A percentile compares a stretch with the other conserved stretches of the same genome.
Evolutionary conservation across 495 filamentous ascomycete species (phyloP).

Genomic region (Paragyromitra xinjiangensis): DNA sequence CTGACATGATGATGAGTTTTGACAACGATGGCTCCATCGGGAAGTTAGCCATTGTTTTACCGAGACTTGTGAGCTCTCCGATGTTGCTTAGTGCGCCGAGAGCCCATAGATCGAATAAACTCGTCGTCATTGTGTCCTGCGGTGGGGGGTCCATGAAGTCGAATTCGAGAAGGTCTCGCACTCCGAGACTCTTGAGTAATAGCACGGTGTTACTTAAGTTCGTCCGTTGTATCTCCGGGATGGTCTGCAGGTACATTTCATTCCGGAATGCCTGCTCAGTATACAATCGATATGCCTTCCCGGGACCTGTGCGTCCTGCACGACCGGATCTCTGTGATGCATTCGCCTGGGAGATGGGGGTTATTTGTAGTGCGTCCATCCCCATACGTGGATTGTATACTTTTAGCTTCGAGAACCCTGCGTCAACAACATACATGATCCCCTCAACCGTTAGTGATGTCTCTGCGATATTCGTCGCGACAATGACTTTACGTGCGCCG

Average conservation of each 20-base stretch:
- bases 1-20: conserved; percentile 89
- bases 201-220: conserved; percentile 95
- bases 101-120: conserved; percentile 97
- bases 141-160: conserved; percentile 99
- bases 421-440: conserved; percentile 99
- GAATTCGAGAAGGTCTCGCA: conserved; percentile 94
- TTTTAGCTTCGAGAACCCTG: conserved; percentile 95
- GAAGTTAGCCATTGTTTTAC: conserved; percentile 93
- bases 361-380: conserved; percentile 99
- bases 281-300: conserved; percentile 93
- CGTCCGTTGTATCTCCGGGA: conserved; percentile 97
- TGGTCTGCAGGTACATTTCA: conserved; percentile 96
- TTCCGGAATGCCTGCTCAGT: conserved; percentile 96
- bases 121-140: conserved; percentile 97
- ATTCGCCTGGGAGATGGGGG: conserved; percentile 97
- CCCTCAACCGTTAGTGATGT: conserved; percentile 98
- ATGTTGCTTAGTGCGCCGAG: conserved; percentile 93
- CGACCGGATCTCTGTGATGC: conserved; percentile 91
- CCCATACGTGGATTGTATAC: conserved; percentile 99
- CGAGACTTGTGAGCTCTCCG: conserved; percentile 86
- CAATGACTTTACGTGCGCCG: conserved; percentile 95
- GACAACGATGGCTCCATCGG: conserved; percentile 88
- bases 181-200: conserved; percentile 91
- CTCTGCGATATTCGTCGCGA: conserved; percentile 98
- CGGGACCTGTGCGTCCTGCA: conserved; percentile 93